Evolutionary conservation across 805 yeast species (phyloP), one percentile per base, ranked within the genome.

Genomic region (Saccharomycopsis sp.): DNA sequence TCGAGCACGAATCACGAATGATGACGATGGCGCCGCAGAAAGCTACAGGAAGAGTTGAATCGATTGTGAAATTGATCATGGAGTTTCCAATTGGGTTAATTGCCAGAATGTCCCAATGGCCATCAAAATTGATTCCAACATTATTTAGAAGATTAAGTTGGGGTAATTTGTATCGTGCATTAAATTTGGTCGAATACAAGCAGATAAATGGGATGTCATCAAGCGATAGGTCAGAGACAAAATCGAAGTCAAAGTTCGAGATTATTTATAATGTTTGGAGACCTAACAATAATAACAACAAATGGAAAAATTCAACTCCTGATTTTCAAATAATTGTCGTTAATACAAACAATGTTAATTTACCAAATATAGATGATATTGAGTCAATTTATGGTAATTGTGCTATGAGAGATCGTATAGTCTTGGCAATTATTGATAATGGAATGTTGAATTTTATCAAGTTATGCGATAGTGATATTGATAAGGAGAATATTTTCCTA

Each of bases 231-330:
- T n/a, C n/a, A n/a, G n/a, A n/a, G n/a, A n/a, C n/a, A n/a, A n/a
- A n/a, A n/a, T n/a, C n/a, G n/a, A n/a, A n/a, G n/a, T n/a, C n/a
- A 20, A 60, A 59, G 1, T 64, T 58, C 40, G 44, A 55, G 2
- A 61, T 80, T 1, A 61, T 67, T 0, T 84, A 64, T 54, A 65
- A 77, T 51, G 81, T 80, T 4, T 84, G 90, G 89, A 82, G 79
- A 53, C 93, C 94, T 76, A 0, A 56, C 63, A 2, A 83, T 80
- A 60, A 73, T 76, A 0, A 56, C 63, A 2, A 83, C 80, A 60
- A 73, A 72, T 31, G 16, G 31, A 40, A 23, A 16, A 20, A 9
- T 34, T 28, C 38, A 13, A 55, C 55, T 23, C 86, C 86, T 0
- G 86, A 84, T 55, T 83, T 71, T 54, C 80, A 75, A 47, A 58